Evolutionary conservation across 2,329 filamentous ascomycete genomes (phyloP).

Genomic region (Didymella glomerata): DNA sequence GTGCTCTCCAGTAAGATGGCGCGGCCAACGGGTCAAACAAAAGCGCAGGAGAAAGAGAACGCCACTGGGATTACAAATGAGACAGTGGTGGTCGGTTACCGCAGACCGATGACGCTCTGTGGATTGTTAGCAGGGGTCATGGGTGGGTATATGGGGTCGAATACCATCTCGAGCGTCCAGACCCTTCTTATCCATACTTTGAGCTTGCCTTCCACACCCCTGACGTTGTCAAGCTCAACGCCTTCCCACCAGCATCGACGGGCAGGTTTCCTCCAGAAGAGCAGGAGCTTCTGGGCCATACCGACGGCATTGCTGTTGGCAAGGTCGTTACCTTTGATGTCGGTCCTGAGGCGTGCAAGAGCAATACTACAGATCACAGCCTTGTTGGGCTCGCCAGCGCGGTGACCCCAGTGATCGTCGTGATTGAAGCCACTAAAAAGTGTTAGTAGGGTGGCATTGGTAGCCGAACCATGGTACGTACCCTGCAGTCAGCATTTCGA

Average conservation of each 20-base stretch:
- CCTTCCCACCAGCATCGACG: constrained; percentile 99
- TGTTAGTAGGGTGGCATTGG: constrained; percentile 16
- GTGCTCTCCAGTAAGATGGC: constrained; percentile 14
- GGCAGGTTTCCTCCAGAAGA: constrained; percentile 98
- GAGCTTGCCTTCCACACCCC: constrained; percentile 87
- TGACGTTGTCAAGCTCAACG: constrained; percentile 86
- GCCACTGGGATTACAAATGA: constrained; percentile 12
- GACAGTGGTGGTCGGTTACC: constrained; percentile 55
- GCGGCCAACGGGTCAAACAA: constrained; percentile 6
- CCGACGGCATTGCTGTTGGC: constrained; percentile 81
- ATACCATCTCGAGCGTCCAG: constrained; percentile 95
- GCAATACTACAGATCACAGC: constrained; percentile 97
- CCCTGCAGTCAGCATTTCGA: constrained; percentile 99
- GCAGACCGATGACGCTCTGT: constrained; percentile 84
- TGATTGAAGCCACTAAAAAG: constrained; percentile 86
- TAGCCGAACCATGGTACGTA: constrained; percentile 57
- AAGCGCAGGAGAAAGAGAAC: constrained; percentile 2
- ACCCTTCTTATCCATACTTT: constrained; percentile 99
- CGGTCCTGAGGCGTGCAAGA: constrained; percentile 88
- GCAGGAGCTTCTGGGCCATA: constrained; percentile 96
- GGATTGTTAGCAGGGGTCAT: constrained; percentile 25
- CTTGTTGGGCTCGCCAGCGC: constrained; percentile 97
- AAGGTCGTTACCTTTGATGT: constrained; percentile 80
- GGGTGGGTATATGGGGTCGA: neutral
- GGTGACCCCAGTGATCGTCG: constrained; percentile 93